Percentiles rank a stretch among this genome's conserved stretches.
Evolutionary conservation across 2,329 filamentous ascomycete species (phyloP).

Genomic region (Trichoderma lentiforme): DNA sequence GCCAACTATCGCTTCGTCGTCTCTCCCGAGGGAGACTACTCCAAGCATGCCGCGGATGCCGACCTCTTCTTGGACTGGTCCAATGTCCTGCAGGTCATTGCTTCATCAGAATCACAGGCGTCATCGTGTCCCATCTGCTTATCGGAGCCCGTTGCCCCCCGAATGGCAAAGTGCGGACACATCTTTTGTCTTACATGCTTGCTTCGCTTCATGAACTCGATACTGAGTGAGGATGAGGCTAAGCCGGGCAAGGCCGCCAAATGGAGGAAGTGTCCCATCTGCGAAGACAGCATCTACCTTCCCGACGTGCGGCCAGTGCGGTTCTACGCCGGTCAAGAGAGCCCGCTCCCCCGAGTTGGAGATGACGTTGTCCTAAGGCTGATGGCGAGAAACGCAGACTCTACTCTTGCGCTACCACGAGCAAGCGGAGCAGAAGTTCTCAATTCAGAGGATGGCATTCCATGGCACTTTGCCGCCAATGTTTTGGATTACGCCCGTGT

Average conservation of each 20-base stretch:
- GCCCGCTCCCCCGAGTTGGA: slow-evolving; percentile 72
- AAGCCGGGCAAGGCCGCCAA: slow-evolving; percentile 66
- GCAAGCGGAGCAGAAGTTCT: slow-evolving; percentile 71
- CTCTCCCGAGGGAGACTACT: slow-evolving; percentile 75
- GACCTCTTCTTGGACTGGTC: slow-evolving; percentile 90
- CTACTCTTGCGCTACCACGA: slow-evolving; percentile 81
- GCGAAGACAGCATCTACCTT: slow-evolving; percentile 90
- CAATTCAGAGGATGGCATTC: slow-evolving; percentile 70
- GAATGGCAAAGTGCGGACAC: slow-evolving; percentile 96
- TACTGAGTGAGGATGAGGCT: slow-evolving; percentile 65
- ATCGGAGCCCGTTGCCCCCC: slow-evolving; percentile 84
- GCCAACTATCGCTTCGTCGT: slow-evolving; percentile 98
- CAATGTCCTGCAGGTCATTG: slow-evolving; percentile 85
- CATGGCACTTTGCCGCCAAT: slow-evolving; percentile 93
- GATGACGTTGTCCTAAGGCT: slow-evolving; percentile 86
- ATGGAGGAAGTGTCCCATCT: slow-evolving; percentile 96
- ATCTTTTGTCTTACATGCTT: slow-evolving; percentile 94
- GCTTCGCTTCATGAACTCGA: slow-evolving; percentile 91
- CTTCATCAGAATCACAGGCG: slow-evolving; percentile 82
- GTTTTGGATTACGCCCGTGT: slow-evolving; percentile 92
- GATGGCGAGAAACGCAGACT: slow-evolving; percentile 75
- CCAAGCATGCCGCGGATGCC: slow-evolving; percentile 75
- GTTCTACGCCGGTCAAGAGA: slow-evolving; percentile 88
- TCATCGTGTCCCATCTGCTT: slow-evolving; percentile 93
- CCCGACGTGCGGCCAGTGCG: slow-evolving; percentile 84